Evolutionary conservation across 192 early-diverging fungal genomes (phyloP).

Genomic region (Coemansia sp.): DNA sequence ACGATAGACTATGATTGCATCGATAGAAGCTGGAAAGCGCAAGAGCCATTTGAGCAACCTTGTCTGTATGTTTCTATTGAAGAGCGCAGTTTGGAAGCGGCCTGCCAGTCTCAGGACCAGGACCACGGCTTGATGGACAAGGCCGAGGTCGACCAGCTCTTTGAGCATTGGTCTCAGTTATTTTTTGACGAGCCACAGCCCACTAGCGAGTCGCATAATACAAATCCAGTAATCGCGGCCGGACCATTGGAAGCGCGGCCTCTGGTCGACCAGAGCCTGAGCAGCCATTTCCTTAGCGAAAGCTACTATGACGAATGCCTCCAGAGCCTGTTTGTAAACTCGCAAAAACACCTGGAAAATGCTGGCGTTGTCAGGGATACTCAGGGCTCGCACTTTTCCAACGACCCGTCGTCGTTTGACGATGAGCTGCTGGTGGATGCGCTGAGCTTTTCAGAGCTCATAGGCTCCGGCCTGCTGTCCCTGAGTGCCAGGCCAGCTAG

Average conservation of each 20-base stretch:
- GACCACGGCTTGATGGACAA: neutral
- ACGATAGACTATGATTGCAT: neutral
- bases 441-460: neutral
- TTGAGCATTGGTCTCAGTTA: conserved; percentile 9
- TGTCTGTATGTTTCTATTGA: neutral
- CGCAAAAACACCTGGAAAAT: neutral
- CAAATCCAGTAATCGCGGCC: neutral
- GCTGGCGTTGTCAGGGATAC: neutral
- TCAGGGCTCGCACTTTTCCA: neutral
- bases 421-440: neutral
- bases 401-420: neutral
- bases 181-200: neutral
- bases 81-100: neutral
- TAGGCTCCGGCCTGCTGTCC: neutral
- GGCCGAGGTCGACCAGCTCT: neutral
- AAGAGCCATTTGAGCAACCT: neutral
- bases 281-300: conserved; percentile 1
- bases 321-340: neutral
- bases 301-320: conserved; percentile 1
- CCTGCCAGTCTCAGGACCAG: neutral
- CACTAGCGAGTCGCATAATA: neutral
- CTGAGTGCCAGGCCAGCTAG: neutral
- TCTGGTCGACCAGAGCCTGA: neutral
- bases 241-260: neutral
- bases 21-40: neutral